Evolutionary conservation across 768 basidiomycete species (phyloP), one percentile per base, ranked within the genome.

Genomic region (Tephrocybe rancida): DNA sequence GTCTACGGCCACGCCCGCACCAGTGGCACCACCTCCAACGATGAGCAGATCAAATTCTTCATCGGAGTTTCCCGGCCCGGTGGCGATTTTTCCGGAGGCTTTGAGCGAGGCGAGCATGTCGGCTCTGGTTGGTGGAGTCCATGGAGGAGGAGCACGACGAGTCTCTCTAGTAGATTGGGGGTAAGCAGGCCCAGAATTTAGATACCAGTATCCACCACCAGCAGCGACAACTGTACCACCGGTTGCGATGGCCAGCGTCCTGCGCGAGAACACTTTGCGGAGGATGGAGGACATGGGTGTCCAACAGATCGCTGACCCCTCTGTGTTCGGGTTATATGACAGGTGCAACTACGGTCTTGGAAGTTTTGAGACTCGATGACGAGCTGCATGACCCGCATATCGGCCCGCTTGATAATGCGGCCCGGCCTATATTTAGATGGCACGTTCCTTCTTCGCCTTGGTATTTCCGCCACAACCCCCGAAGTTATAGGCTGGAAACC

Each of bases 1-100:
- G 69, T 98, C 96, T 11, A 99, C 82, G 7, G 95, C 96, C n/a
- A 95, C 88, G 37, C 97, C 96, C 0, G 95, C 90, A 45, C 96
- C 96, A 1, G 95, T 98, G 4, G 96, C 96, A 18, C 96, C 96
- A 34, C 96, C 95, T 24, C 95, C 96, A 27, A 98, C 86, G 60
- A 98, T 75, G 44, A 95, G 72, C 25, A 95, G 62, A 69, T 95
- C 93, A 57, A 91, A 91, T 45, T 82, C 81, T 13, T 84, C 79
- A 18, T 78, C 75, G 1, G 73, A 74, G 18, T 14, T 41, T 2
- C 67, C 55, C 6, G 58, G 50, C 0, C 44, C 29, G n/a, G 46
- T 57, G 38, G 46, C 56, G 32, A 58, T 59, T 4, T 59, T 53
- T 11, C 70, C 73, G 0, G 82, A 79, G 2, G 75, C 76, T 61